Percentiles rank a stretch among this genome's conserved stretches.
Conservation (phyloP, 2,329 filamentous ascomycete genomes). For the Phyllosticta citribraziliensis region DNA sequence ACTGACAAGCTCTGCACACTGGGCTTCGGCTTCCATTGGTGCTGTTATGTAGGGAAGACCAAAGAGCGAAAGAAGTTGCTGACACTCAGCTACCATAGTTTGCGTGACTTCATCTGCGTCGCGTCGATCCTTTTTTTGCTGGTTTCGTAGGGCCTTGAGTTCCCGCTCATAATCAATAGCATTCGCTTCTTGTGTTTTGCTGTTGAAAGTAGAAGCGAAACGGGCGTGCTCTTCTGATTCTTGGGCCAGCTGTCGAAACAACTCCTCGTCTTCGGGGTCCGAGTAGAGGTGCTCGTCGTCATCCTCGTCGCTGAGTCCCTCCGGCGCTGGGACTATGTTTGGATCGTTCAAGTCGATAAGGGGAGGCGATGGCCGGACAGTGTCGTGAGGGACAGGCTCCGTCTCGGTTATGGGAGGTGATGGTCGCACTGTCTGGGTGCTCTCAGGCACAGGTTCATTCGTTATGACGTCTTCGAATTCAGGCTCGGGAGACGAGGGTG, state of each 20-base stretch:
- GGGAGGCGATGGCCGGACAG: slow-evolving; percentile 12
- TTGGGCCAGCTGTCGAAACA: slow-evolving; percentile 73
- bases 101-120: slow-evolving; percentile 96
- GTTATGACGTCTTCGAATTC: slow-evolving; percentile 35
- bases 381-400: neutral
- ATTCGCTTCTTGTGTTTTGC: slow-evolving; percentile 46
- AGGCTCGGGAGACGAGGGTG: slow-evolving; percentile 40
- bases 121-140: slow-evolving; percentile 91
- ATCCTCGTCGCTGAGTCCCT: slow-evolving; percentile 9
- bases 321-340: slow-evolving; percentile 20
- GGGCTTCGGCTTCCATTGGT: slow-evolving; percentile 97
- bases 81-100: slow-evolving; percentile 91
- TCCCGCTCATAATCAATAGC: slow-evolving; percentile 77
- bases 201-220: slow-evolving; percentile 80
- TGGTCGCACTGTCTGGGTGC: neutral
- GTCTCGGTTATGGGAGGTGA: neutral
- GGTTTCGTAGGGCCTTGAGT: slow-evolving; percentile 73
- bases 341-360: slow-evolving; percentile 17
- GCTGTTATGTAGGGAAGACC: slow-evolving; percentile 94
- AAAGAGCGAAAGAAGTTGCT: slow-evolving; percentile 80
- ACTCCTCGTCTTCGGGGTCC: slow-evolving; percentile 84
- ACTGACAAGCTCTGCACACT: slow-evolving; percentile 82
- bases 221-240: slow-evolving; percentile 92
- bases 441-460: slow-evolving; percentile 18
- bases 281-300: slow-evolving; percentile 42